A percentile compares a stretch with the other conserved stretches of the same genome.
phyloP scores from a whole-genome alignment of 345 rosid genomes.

The Stellera chamaejasme region DNA sequence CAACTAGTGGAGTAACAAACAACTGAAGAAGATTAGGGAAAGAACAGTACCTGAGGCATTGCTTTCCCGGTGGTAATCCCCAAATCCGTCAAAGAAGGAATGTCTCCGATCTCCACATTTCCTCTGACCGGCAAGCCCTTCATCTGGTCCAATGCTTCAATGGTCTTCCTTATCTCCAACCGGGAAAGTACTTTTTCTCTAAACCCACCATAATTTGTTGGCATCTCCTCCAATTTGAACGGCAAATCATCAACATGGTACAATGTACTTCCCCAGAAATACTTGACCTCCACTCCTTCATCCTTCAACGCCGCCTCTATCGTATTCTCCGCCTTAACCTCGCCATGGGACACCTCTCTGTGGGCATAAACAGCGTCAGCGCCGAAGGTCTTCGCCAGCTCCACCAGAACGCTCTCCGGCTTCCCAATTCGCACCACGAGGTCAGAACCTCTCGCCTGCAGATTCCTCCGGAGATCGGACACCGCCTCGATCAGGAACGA shows the following conservation, averaged over 20 bases:
- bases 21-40: not conserved
- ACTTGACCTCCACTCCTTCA: conserved; percentile 71
- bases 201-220: conserved; percentile 60
- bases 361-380: conserved; percentile 84
- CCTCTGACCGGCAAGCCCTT: conserved; percentile 75
- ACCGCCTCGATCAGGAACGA: conserved; percentile 70
- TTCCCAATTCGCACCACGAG: conserved; percentile 75
- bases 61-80: conserved; percentile 45
- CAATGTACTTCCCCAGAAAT: conserved; percentile 88
- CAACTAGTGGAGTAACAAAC: too few species aligned
- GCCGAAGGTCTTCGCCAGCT: conserved; percentile 70
- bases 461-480: conserved; percentile 66
- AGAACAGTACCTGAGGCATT: conserved; percentile 43
- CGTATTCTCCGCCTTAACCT: conserved; percentile 72
- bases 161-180: conserved; percentile 69
- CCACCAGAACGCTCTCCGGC: conserved; percentile 63
- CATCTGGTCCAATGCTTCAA: conserved; percentile 60
- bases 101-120: conserved; percentile 77
- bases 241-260: conserved; percentile 86
- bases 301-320: conserved; percentile 74
- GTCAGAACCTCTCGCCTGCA: conserved; percentile 77
- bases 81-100: conserved; percentile 73
- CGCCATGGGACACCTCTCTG: conserved; percentile 71
- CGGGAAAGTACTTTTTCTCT: conserved; percentile 54
- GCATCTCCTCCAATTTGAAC: conserved; percentile 73